Evolutionary conservation across 2,329 filamentous ascomycete species (phyloP).

Genomic region (Verruconis gallopava): DNA sequence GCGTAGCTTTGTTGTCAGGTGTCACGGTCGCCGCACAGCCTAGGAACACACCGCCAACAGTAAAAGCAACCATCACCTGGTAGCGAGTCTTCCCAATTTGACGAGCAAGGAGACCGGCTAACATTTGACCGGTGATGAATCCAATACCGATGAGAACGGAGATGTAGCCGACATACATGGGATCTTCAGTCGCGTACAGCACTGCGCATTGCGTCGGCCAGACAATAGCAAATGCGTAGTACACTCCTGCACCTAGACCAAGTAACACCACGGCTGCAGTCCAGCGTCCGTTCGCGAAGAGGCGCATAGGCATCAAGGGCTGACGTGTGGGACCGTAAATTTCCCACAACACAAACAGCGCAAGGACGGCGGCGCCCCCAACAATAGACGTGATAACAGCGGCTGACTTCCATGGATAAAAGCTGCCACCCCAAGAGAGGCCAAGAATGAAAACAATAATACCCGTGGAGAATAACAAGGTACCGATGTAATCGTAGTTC

Average conservation of each 20-base stretch:
- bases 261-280: slow-evolving; percentile 17
- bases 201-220: slow-evolving; percentile 19
- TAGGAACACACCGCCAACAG: slow-evolving; percentile 15
- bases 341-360: slow-evolving; percentile 26
- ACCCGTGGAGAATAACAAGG: slow-evolving; percentile 13
- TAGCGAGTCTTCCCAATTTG: slow-evolving; percentile 15
- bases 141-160: slow-evolving; percentile 15
- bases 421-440: slow-evolving; percentile 12
- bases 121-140: slow-evolving; percentile 19
- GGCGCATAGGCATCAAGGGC: slow-evolving; percentile 24
- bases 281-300: slow-evolving; percentile 24
- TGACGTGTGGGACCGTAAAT: slow-evolving; percentile 17
- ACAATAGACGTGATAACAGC: slow-evolving; percentile 28
- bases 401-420: slow-evolving; percentile 32
- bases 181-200: slow-evolving; percentile 15
- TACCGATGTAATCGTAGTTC: slow-evolving; percentile 12
- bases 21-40: slow-evolving; percentile 13
- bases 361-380: slow-evolving; percentile 22
- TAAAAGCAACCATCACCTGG: slow-evolving; percentile 17
- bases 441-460: slow-evolving; percentile 16
- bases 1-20: slow-evolving; percentile 14
- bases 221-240: slow-evolving; percentile 23
- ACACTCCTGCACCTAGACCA: slow-evolving; percentile 21
- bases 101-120: slow-evolving; percentile 15
- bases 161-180: slow-evolving; percentile 14